Evolutionary conservation across 371 early-diverging fungal species (phyloP).

Genomic region (Blyttiomyces sp.): DNA sequence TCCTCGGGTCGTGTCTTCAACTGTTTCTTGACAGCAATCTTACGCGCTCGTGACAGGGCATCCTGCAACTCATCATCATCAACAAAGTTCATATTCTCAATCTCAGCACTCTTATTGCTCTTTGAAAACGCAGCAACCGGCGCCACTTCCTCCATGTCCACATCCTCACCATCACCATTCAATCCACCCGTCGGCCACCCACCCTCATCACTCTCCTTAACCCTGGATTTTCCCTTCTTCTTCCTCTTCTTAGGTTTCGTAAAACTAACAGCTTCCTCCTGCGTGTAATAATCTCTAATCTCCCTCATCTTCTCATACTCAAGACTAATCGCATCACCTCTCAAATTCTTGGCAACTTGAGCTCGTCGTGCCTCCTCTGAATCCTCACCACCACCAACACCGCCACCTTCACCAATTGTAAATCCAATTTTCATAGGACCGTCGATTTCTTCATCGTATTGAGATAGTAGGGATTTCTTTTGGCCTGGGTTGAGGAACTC

Average conservation of each 20-base stretch:
- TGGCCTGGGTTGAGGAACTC: conserved; percentile 48
- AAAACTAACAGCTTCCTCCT: conserved; percentile 77
- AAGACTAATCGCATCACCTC: conserved; percentile 56
- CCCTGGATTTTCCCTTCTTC: conserved; percentile 19
- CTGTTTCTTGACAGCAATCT: conserved; percentile 37
- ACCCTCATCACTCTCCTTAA: conserved; percentile 27
- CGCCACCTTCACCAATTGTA: conserved; percentile 25
- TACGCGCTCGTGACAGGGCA: conserved; percentile 73
- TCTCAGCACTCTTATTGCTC: conserved; percentile 32
- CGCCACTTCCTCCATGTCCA: conserved; percentile 8
- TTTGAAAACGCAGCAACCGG: conserved; percentile 24
- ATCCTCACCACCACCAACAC: conserved; percentile 15
- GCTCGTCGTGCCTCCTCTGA: conserved; percentile 40
- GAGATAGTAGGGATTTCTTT: conserved; percentile 65
- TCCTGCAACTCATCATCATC: conserved; percentile 92
- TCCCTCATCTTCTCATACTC: conserved; percentile 56
- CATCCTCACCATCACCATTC: conserved; percentile 1
- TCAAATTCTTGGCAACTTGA: conserved; percentile 60
- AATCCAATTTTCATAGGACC: conserved; percentile 43
- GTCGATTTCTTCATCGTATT: conserved; percentile 75
- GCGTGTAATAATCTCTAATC: conserved; percentile 78
- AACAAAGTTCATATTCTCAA: conserved; percentile 71
- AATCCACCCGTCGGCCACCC: not conserved
- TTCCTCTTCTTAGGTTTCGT: conserved; percentile 69
- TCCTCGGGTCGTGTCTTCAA: conserved; percentile 19